Percentiles rank a stretch among this genome's conserved stretches.
These are phyloP conservation scores for Phytophthora syringae DNA, from an alignment of 352 stramenopile species.

Conservation along the genomic window DNA sequence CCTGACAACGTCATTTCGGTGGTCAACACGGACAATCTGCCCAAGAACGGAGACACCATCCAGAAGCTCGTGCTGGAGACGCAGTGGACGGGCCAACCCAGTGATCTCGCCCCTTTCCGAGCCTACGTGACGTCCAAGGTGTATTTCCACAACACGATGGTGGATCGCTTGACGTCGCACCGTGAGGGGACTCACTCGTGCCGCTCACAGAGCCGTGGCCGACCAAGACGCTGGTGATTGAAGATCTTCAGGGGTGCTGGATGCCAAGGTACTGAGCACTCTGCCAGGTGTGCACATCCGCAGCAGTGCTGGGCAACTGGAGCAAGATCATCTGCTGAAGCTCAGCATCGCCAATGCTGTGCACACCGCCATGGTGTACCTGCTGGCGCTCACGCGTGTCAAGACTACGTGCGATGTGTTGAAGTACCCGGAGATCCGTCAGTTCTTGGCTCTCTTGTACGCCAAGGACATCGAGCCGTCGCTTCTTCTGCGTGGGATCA, in stretches of 20 bases:
- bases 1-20: conserved; percentile 70
- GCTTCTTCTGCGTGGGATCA: conserved; percentile 41
- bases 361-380: conserved; percentile 92
- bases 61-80: conserved; percentile 45
- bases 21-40: conserved; percentile 87
- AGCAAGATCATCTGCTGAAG: conserved; percentile 90
- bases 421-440: conserved; percentile 44
- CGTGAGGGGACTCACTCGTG: conserved; percentile 54
- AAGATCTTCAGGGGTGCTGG: conserved; percentile 63
- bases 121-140: conserved; percentile 57
- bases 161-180: conserved; percentile 76
- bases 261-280: conserved; percentile 24
- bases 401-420: conserved; percentile 21
- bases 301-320: conserved; percentile 47
- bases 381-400: conserved; percentile 56
- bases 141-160: conserved; percentile 88
- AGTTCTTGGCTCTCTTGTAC: conserved; percentile 87
- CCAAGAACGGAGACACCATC: conserved; percentile 71
- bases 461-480: conserved; percentile 77
- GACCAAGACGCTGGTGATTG: conserved; percentile 72
- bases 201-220: conserved; percentile 70
- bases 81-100: conserved; percentile 21
- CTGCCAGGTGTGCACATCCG: conserved; percentile 67
- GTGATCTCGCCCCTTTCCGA: conserved; percentile 35
- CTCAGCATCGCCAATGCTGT: conserved; percentile 93